Conservation (phyloP, 1,139 yeast species). For the Sugiyamaella grinbergsii region DNA sequence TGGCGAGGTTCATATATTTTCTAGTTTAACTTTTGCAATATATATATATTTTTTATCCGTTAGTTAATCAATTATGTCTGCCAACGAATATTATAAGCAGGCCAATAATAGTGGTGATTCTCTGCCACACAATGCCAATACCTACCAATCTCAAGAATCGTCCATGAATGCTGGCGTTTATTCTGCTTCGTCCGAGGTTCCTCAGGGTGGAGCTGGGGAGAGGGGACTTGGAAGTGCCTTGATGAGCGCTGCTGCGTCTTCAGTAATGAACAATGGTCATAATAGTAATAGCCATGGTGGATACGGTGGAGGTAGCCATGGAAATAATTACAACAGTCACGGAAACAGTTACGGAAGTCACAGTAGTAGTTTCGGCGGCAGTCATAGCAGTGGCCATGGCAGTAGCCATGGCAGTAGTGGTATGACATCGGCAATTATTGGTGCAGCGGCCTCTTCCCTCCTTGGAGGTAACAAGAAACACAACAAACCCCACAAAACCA, state of each 20-base stretch:
- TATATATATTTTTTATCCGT: no score
- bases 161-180: not conserved
- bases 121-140: not conserved
- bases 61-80: slow-evolving; percentile 5
- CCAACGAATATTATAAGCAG: slow-evolving; percentile 9
- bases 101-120: slow-evolving; percentile 1
- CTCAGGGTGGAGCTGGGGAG: slow-evolving; percentile 19
- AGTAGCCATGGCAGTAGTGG: slow-evolving; percentile 13
- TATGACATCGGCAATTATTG: slow-evolving; percentile 1
- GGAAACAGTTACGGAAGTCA: slow-evolving; percentile 9
- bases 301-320: slow-evolving; percentile 12
- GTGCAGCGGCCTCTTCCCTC: slow-evolving; percentile 15
- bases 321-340: slow-evolving; percentile 2
- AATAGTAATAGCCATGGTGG: slow-evolving; percentile 7
- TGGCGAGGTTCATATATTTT: not conserved
- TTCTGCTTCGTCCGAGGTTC: not conserved
- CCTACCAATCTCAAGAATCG: not conserved
- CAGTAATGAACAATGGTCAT: slow-evolving; percentile 11
- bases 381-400: slow-evolving; percentile 10
- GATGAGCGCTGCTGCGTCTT: slow-evolving; percentile 29
- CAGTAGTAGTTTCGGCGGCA: not conserved
- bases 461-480: slow-evolving; percentile 5
- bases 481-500: not conserved
- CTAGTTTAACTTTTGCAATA: not conserved
- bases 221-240: slow-evolving; percentile 27